Conservation (phyloP, 164 flowering plant genomes). For the Sedum album region DNA sequence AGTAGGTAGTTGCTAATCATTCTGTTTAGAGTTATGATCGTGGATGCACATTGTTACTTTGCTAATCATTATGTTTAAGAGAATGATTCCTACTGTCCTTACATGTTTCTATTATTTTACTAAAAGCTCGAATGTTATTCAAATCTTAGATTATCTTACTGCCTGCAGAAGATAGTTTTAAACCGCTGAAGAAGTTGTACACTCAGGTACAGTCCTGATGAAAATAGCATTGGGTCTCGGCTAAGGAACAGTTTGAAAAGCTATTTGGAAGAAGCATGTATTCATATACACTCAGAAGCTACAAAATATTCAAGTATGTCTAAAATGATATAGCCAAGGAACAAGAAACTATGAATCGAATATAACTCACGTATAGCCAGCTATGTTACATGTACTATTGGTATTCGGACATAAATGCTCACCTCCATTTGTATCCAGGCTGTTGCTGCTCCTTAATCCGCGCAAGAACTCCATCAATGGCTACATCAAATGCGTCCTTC, state of each 20-base stretch:
- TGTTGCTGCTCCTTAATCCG: constrained; percentile 43
- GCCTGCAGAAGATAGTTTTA: too few species aligned
- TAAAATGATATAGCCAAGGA: neutral
- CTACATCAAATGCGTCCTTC: constrained; percentile 81
- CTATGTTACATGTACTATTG: too few species aligned
- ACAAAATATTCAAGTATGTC: neutral
- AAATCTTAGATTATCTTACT: too few species aligned
- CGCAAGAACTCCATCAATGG: constrained; percentile 67
- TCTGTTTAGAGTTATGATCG: neutral
- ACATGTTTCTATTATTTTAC: neutral
- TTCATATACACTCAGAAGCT: neutral
- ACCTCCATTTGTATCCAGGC: constrained; percentile 25
- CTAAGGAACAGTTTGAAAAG: too few species aligned
- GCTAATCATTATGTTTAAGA: neutral
- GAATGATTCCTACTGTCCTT: neutral
- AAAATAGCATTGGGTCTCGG: too few species aligned
- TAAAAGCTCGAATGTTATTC: too few species aligned
- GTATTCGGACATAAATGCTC: neutral
- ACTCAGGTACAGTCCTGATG: neutral
- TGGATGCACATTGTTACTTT: neutral
- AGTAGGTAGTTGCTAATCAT: neutral
- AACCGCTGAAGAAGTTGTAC: neutral
- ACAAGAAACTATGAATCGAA: too few species aligned
- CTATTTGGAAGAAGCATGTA: too few species aligned
- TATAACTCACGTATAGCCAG: too few species aligned